Percentiles rank a stretch among this genome's conserved stretches.
These are phyloP conservation scores for Monosporascus sp. DNA, from an alignment of 2,329 filamentous ascomycete species.

Conservation along the genomic window DNA sequence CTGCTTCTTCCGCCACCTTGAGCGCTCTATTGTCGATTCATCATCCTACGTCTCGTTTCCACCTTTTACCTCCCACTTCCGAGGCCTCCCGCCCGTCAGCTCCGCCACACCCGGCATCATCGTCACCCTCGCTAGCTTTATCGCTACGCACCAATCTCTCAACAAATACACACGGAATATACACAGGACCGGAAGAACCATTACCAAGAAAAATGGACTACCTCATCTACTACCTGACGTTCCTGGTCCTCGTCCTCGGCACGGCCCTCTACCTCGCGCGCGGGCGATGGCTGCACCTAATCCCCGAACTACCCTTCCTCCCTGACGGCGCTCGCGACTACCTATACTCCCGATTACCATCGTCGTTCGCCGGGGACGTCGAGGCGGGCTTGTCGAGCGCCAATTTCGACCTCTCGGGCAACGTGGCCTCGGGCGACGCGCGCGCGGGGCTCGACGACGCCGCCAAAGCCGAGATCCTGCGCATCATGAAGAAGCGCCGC, in stretches of 20 bases:
- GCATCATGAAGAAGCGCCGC: constrained; percentile 82
- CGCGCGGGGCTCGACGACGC: constrained; percentile 75
- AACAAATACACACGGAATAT: background rate
- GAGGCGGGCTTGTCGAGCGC: constrained; percentile 80
- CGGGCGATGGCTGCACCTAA: constrained; percentile 64
- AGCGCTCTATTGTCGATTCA: background rate
- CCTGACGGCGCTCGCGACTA: constrained; percentile 50
- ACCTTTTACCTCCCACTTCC: constrained; percentile 1
- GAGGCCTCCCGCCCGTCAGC: background rate
- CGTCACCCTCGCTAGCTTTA: background rate
- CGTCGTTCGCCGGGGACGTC: constrained; percentile 75
- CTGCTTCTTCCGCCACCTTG: background rate
- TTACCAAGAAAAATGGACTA: constrained; percentile 59
- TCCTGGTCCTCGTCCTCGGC: constrained; percentile 65
- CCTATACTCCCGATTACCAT: constrained; percentile 73
- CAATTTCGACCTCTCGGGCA: constrained; percentile 77
- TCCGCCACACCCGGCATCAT: background rate
- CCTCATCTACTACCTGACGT: constrained; percentile 70
- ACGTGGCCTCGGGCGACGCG: constrained; percentile 73
- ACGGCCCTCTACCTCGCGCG: constrained; percentile 81
- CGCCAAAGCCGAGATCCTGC: constrained; percentile 76
- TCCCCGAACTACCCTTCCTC: constrained; percentile 52
- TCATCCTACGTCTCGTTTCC: background rate
- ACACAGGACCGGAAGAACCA: background rate
- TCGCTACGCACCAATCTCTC: background rate